Base-by-base conservation (phyloP, 257 asterid species). In the Euphrasia confusa region DNA sequence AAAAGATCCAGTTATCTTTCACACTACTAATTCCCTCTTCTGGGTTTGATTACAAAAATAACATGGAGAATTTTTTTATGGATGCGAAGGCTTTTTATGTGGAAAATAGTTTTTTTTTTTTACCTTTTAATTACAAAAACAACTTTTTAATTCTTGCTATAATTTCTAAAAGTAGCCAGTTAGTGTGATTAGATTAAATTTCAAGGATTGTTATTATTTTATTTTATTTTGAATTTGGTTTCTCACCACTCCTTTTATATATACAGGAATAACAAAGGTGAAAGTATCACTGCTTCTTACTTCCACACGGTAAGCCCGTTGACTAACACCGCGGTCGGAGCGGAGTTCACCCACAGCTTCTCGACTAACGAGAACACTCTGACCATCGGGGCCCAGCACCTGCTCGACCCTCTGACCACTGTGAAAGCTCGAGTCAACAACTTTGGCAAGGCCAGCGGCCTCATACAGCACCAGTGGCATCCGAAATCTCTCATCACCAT, bases 401-500 rank as follows among this genome's bases (percentile, higher is more conserved):
- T 74, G 11, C 75, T 93, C 74, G 99, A 93, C 66, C 92, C 92
- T 21, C 62, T 80, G 54, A 89, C 99, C 69, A 67, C 77, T 0
- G 86, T 93, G 73, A 93, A 93, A 81, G 95, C 94, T 64, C 89
- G 90, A 17, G 80, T 85, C 70, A 76, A 93, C 87, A 93, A 74
- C 85, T 78, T 70, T 37, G 99, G 99, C 58, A 89, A 77, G 76
- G 95, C 86, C 11, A 81, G 91, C 53, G 95, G 97, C 67, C 95
- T 93, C 18, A 73, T 93, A 68, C 99, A 89, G 78, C 99, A 93
- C 8, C 87, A 80, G 49, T 93, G 91, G 90, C 86, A 90, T 60
- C 97, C 99, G 6, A 89, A 69, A 71, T 93, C 99, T 40, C 79
- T 89, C 69, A 58, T 93, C 81, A 93, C 97, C 60, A 85, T 93